These are phyloP conservation scores for Mediolabrus comicus DNA, from an alignment of 108 stramenopile genomes.

Conservation along the genomic window DNA sequence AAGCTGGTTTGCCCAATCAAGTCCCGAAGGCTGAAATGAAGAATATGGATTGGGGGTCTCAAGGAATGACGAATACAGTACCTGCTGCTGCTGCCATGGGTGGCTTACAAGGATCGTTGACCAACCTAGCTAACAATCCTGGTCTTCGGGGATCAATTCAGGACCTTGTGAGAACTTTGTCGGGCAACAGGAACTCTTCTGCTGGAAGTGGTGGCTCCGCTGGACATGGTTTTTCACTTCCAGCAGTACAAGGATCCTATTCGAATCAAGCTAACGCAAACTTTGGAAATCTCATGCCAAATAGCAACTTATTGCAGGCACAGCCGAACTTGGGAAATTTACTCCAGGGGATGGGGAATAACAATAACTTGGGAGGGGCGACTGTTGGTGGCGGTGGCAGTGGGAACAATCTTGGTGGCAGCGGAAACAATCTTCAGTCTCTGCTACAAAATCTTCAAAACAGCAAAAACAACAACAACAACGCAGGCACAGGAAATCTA, in stretches of 20 bases:
- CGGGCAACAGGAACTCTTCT: conserved; percentile 4
- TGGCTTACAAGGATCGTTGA: conserved; percentile 1
- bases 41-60: conserved; percentile 49
- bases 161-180: conserved; percentile 4
- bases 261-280: conserved; percentile 50
- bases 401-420: neutral
- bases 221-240: neutral
- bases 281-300: neutral
- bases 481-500: conserved; percentile 4
- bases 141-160: conserved; percentile 17
- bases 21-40: conserved; percentile 69
- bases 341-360: conserved; percentile 25
- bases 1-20: conserved; percentile 42
- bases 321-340: conserved; percentile 1
- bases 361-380: neutral
- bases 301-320: neutral
- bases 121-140: conserved; percentile 18
- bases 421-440: neutral
- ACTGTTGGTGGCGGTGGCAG: too few relatives aligned
- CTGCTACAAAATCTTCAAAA: conserved; percentile 28
- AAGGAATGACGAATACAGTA: conserved; percentile 20
- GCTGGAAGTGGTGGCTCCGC: neutral
- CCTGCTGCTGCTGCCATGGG: conserved; percentile 12
- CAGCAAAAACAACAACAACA: conserved; percentile 10
- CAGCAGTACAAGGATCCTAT: neutral